Conservation (phyloP, 805 yeast genomes). For the Zygoascus flipseniorum region DNA sequence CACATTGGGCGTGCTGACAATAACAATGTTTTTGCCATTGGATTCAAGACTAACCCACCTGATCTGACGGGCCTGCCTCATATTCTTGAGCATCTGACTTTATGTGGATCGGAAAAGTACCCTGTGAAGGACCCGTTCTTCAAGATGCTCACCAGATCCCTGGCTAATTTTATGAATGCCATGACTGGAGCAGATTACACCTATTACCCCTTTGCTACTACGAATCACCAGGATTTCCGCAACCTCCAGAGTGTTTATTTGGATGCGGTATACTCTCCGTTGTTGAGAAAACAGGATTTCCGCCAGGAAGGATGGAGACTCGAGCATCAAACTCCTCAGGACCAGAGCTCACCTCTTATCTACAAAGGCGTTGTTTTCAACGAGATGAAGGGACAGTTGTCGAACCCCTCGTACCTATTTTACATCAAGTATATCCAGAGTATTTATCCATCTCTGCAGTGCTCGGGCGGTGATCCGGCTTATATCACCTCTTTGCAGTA, state of each 20-base stretch:
- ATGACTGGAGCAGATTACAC: slow-evolving; percentile 98
- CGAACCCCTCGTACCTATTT: slow-evolving; percentile 76
- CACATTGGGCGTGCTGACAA: slow-evolving; percentile 78
- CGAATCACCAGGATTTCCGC: slow-evolving; percentile 69
- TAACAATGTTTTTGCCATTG: slow-evolving; percentile 82
- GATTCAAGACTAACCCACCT: slow-evolving; percentile 92
- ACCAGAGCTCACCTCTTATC: slow-evolving; percentile 49
- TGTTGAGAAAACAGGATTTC: slow-evolving; percentile 71
- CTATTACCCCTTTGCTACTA: slow-evolving; percentile 92
- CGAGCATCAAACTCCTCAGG: slow-evolving; percentile 58
- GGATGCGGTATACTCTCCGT: slow-evolving; percentile 79
- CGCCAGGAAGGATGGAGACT: slow-evolving; percentile 97
- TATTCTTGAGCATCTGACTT: slow-evolving; percentile 88
- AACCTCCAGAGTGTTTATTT: slow-evolving; percentile 83
- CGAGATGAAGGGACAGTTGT: slow-evolving; percentile 97
- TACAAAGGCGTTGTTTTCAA: slow-evolving; percentile 96
- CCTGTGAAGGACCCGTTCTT: slow-evolving; percentile 97
- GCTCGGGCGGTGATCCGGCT: slow-evolving; percentile 91
- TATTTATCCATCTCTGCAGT: slow-evolving; percentile 74
- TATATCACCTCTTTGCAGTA: slow-evolving; percentile 66
- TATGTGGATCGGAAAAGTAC: slow-evolving; percentile 85
- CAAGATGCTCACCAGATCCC: slow-evolving; percentile 91
- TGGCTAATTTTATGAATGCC: slow-evolving; percentile 96
- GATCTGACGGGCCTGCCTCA: slow-evolving; percentile 95
- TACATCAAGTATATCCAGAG: slow-evolving; percentile 79